Base-by-base conservation (phyloP, 2,329 filamentous ascomycete species). In the Epichloe sp. region DNA sequence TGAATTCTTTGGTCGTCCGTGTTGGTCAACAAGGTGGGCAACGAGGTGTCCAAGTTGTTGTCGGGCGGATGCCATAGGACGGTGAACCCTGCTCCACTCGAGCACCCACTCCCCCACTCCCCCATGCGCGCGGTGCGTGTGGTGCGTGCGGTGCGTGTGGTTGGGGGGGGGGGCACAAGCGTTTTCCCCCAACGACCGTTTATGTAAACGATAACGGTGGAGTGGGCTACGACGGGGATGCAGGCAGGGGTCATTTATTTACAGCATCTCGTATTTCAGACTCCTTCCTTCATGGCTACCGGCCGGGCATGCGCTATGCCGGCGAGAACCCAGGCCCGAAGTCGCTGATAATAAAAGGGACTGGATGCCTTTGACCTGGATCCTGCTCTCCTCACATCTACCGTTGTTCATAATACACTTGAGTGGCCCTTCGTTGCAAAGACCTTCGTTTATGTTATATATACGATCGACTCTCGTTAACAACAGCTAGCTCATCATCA, bases 381-480 rank as follows among this genome's bases (percentile, higher is more conserved):
- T 3, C 7, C 23, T 15, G 19, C 17, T 11, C 26, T n/a, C 26
- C 21, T 3, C 31, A 7, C 3, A 1, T 7, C 21, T 8, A 47
- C 15, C 21, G 11, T 40, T 26, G 45, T 26, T 31, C 11, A 19
- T 31, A 36, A 19, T 34, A 11, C 12, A 41, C 15, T 49, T 17
- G 36, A 10, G 26, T 31, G 26, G 26, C 48, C 52, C 38, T 41
- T 53, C 52, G 52, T 44, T 51, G 48, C 47, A 42, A 35, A n/a
- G 35, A 50, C 44, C 44, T 40, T 49, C 46, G 47, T 31, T 48
- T 42, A 7, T 26, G 3, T 5, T 31, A 34, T 15, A 31, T 49
- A 10, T 40, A 47, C 43, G 23, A 19, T 56, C 52, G 57, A 53
- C 63, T 58, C 60, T 64, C 62, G 57, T 51, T 56, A 41, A 26